Evolutionary conservation across 495 filamentous ascomycete species (phyloP), one percentile per base, ranked within the genome.

Genomic region (Xylaria sp.): DNA sequence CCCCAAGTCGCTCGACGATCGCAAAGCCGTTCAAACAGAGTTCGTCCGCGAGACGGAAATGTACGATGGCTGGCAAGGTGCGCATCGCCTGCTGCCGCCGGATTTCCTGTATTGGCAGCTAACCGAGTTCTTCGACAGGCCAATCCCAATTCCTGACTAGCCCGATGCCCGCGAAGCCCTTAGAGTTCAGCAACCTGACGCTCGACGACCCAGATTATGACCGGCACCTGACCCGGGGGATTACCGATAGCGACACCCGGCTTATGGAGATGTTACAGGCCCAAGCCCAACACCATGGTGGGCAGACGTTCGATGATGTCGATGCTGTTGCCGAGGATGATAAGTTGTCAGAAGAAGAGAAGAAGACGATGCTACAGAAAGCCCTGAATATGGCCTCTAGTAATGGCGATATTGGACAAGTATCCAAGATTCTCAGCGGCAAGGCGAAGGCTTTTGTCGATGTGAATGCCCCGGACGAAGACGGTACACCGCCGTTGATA

Each of bases 31-130:
- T 5, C 82, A 83, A 15, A 80, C 80, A 43, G 81, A 85, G 41
- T 78, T 84, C 71, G 86, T 92, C 33, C 87, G 87, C 9, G 95
- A 98, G 84, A 97, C 94, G 31, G 95, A 98, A 87, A 92, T 97
- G 84, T 98, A 98, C 79, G 96, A 99, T 87, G 97, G 93, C 70
- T 99, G 96, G 96, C 94, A 97, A 91, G 95, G 95, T 97, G 79
- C 43, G 84, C 79, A 44, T 78, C n/a, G 35, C 40, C 48, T 29
- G 40, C 33, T 59, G 31, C 40, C 33, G 50, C 40, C 59, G 40
- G 33, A 52, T 61, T 24, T 17, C 40, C 33, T 19, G 44, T 58
- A 40, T 52, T 70, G 65, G 74, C 78, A 74, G 80, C 53, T 41
- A 57, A 74, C 67, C n/a, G 69, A 52, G 64, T 53, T 35, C 67